Conservation (phyloP, 306 rosid genomes). For the Comarum palustre region DNA sequence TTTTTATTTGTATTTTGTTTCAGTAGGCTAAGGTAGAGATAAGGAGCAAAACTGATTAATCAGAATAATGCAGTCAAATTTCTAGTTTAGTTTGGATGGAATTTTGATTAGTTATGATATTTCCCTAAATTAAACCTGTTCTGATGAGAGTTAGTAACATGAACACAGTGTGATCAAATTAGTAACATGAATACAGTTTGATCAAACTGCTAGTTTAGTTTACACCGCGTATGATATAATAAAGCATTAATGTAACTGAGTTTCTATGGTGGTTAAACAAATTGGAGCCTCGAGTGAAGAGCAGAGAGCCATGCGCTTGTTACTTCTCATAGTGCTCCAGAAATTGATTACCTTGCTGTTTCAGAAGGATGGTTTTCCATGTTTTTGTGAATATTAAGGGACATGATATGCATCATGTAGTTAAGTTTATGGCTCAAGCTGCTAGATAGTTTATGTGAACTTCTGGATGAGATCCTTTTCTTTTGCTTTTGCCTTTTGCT, state of each 20-base stretch:
- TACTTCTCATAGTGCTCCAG: constrained; percentile 63
- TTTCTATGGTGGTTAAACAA: background rate
- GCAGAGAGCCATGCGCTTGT: constrained; percentile 39
- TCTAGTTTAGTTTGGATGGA: background rate
- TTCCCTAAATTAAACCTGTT: no score
- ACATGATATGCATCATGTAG: background rate
- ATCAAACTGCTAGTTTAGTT: background rate
- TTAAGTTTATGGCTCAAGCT: background rate
- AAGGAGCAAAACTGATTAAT: background rate
- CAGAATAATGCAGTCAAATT: background rate
- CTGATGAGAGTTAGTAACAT: no score
- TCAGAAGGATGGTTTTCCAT: constrained; percentile 35
- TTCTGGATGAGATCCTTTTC: no score
- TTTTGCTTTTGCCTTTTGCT: background rate
- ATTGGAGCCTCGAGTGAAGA: constrained; percentile 67
- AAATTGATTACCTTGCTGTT: constrained; percentile 35
- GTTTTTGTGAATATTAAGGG: constrained; percentile 15
- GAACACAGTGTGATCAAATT: no score
- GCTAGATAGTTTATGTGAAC: background rate
- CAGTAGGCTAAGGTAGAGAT: no score
- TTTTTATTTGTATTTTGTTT: no score
- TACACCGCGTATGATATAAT: background rate
- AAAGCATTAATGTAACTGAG: background rate
- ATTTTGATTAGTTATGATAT: background rate
- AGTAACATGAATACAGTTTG: background rate